Percentiles rank a stretch among this genome's conserved stretches.
Evolutionary conservation across 75 land plant species (phyloP).

Genomic region (Pinus tabuliformis): DNA sequence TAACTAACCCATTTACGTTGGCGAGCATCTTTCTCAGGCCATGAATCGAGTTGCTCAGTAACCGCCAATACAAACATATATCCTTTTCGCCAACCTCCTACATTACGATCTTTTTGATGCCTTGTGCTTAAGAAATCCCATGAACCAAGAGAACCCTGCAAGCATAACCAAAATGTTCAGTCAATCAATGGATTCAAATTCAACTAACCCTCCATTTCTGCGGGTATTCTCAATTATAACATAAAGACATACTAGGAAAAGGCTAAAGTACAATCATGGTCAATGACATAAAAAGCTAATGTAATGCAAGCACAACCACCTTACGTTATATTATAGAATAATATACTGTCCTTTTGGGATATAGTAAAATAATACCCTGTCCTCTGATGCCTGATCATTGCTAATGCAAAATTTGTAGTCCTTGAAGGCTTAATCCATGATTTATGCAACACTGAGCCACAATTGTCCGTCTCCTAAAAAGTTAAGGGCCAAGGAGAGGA

Average conservation of each 20-base stretch:
- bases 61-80: slow-evolving; percentile 68
- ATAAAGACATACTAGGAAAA: too few species aligned
- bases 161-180: background rate
- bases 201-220: too few species aligned
- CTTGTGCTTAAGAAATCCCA: slow-evolving; percentile 71
- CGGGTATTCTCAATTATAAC: too few species aligned
- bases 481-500: too few species aligned
- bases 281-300: too few species aligned
- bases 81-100: slow-evolving; percentile 40
- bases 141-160: slow-evolving; percentile 57
- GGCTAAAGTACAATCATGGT: too few species aligned
- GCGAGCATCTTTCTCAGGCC: slow-evolving; percentile 40
- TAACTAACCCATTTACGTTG: slow-evolving; percentile 11
- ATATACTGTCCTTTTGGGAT: background rate
- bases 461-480: too few species aligned
- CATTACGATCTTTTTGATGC: slow-evolving; percentile 18
- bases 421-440: background rate
- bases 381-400: background rate
- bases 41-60: slow-evolving; percentile 46
- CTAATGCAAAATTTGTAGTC: background rate
- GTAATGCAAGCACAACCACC: too few species aligned
- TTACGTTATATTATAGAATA: background rate
- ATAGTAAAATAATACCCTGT: background rate
- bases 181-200: too few species aligned
- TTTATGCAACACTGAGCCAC: background rate